A percentile compares a stretch with the other conserved stretches of the same genome.
These are phyloP conservation scores for Aquilaria malaccensis DNA, from an alignment of 345 rosid species.

Conservation along the genomic window DNA sequence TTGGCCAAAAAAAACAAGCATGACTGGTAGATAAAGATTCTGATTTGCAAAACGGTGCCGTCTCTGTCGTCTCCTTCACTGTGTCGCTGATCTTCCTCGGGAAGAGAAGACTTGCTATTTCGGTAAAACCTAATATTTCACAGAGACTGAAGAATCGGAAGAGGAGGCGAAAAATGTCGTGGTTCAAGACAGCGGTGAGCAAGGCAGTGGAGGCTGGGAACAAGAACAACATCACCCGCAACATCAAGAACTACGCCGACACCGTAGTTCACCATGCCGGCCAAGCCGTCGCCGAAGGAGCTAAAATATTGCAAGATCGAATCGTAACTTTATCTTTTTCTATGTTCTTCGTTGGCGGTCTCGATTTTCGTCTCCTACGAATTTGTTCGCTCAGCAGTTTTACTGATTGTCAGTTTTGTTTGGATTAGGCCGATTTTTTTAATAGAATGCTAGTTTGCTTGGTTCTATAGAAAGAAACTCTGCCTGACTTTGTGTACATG, in stretches of 20 bases:
- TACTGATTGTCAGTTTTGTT: background rate
- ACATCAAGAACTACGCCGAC: conserved; percentile 87
- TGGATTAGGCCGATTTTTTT: background rate
- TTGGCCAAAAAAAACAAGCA: background rate
- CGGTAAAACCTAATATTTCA: background rate
- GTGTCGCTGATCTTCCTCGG: background rate
- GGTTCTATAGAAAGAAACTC: too few relatives aligned
- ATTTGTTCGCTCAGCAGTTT: background rate
- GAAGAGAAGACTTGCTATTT: background rate
- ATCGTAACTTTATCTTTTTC: conserved; percentile 37
- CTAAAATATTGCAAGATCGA: conserved; percentile 93
- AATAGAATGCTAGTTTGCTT: background rate
- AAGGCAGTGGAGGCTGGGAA: conserved; percentile 97
- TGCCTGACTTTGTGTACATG: too few relatives aligned
- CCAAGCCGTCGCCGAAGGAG: conserved; percentile 94
- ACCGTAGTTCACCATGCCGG: conserved; percentile 96
- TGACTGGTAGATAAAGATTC: too few relatives aligned
- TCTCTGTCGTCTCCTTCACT: background rate
- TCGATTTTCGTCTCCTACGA: background rate
- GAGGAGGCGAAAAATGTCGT: conserved; percentile 40
- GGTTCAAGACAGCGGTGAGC: conserved; percentile 84
- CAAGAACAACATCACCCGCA: conserved; percentile 86
- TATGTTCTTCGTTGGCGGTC: background rate
- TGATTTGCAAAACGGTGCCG: too few relatives aligned
- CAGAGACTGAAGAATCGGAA: background rate